Conservation (phyloP, 192 early-diverging fungal genomes). For the Coemansia sp. region DNA sequence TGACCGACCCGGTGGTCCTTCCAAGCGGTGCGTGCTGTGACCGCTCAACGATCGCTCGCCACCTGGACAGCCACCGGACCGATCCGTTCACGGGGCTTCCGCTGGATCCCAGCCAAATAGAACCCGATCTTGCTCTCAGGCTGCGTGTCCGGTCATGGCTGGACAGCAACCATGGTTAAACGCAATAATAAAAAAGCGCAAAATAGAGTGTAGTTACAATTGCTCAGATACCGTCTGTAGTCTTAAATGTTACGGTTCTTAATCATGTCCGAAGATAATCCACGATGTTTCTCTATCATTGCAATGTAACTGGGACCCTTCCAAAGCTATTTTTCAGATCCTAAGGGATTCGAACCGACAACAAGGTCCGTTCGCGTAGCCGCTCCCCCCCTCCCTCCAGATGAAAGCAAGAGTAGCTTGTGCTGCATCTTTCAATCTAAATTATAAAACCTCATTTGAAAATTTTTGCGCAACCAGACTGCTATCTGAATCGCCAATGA, state of each 20-base stretch:
- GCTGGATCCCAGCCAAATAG: conserved; percentile 3
- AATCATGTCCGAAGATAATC: conserved; percentile 32
- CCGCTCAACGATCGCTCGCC: conserved; percentile 31
- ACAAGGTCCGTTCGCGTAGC: not conserved
- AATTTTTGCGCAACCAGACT: too few relatives aligned
- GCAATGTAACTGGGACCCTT: conserved; percentile 1
- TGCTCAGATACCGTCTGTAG: conserved; percentile 50
- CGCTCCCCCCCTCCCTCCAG: not conserved
- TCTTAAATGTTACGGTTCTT: conserved; percentile 25
- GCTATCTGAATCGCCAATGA: too few relatives aligned
- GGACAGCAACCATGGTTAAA: not conserved
- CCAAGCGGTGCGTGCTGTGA: conserved; percentile 22
- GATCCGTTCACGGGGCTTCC: conserved; percentile 42
- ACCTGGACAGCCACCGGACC: conserved; percentile 12
- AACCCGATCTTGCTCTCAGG: conserved; percentile 23
- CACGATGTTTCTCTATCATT: conserved; percentile 21
- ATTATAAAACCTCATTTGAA: not conserved
- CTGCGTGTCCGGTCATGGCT: conserved; percentile 23
- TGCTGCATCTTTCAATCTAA: not conserved
- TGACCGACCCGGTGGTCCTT: conserved; percentile 32
- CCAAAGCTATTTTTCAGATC: not conserved
- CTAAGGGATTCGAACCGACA: conserved; percentile 14
- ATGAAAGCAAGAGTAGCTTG: not conserved
- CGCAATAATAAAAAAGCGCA: conserved; percentile 5
- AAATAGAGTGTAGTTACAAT: conserved; percentile 6